A percentile compares a stretch with the other conserved stretches of the same genome.
Conservation (phyloP, 768 basidiomycete species). For the Agaricus subrufescens region DNA sequence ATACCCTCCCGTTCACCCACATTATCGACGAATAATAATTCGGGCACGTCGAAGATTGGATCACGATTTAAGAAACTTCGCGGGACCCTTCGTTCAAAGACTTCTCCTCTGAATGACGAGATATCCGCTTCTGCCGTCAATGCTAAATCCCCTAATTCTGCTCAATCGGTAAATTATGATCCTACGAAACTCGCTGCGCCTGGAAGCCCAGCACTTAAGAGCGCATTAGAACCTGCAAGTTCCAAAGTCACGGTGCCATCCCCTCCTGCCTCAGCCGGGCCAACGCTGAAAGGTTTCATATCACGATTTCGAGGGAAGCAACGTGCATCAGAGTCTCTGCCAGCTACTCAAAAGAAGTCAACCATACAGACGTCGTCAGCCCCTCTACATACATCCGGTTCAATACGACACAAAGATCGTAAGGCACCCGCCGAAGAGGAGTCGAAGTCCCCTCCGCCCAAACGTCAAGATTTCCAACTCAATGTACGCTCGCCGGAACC, state of each 20-base stretch:
- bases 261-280: constrained; percentile 69
- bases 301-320: constrained; percentile 64
- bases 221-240: constrained; percentile 47
- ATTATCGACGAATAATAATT: constrained; percentile 35
- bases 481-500: constrained; percentile 13
- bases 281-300: constrained; percentile 78
- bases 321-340: constrained; percentile 27
- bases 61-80: constrained; percentile 70
- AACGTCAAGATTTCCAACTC: constrained; percentile 4
- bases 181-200: constrained; percentile 31
- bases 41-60: constrained; percentile 56
- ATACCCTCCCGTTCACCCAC: constrained; percentile 56
- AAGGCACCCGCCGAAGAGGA: constrained; percentile 13
- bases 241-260: constrained; percentile 52
- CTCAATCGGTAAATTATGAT: constrained; percentile 38
- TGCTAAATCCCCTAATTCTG: constrained; percentile 18
- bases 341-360: constrained; percentile 21
- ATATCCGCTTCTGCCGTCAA: constrained; percentile 38
- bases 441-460: constrained; percentile 13
- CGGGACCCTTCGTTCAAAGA: constrained; percentile 57
- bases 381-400: constrained; percentile 14
- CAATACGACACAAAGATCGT: constrained; percentile 8
- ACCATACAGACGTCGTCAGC: constrained; percentile 26
- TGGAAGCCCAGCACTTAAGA: constrained; percentile 29
- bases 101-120: constrained; percentile 43